Evolutionary conservation across 257 asterid species (phyloP), one percentile per base, ranked within the genome.

Genomic region (Solanum appendiculatum): DNA sequence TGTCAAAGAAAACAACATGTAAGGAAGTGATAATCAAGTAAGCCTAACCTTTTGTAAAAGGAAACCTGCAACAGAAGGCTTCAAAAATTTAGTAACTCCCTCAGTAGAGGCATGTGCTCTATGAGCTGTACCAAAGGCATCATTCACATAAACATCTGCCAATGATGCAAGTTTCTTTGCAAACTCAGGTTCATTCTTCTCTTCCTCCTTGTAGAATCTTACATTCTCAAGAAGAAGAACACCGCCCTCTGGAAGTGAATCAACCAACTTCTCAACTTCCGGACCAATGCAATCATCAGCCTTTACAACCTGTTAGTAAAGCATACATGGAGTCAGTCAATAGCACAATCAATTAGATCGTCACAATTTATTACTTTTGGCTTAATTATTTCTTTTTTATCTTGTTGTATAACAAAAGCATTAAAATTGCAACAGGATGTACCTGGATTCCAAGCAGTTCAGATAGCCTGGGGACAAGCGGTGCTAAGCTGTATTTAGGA

Each of bases 81-180:
- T 95, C 92, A 93, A 89, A 94, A 91, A 95, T 86, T 93, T 95
- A 6, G 98, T 93, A 48, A 95, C 98, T 90, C 97, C 98, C 92
- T 94, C 98, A 1, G 98, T 95, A 39, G 98, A 95, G 88, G 98
- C 98, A 68, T 95, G 98, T 20, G 98, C 97, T 88, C 98, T 95
- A 86, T 95, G 98, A 72, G 98, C 98, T 80, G 98, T 95, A 86
- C 98, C 98, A 37, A 95, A 95, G 18, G 98, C 98, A 92, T 95
- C 98, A 86, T 95, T 94, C 88, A 95, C 98, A 6, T 10, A 95
- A 77, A 95, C 91, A 90, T 95, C 98, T 13, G 98, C 98, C 91
- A 95, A 88, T 29, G 98, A 89, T 60, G 98, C 97, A 25, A 95
- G 98, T 88, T 94, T 95, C 93, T 95, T 91, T 72, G 98, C 98